phyloP scores from a whole-genome alignment of 139 green algal species.

The Auxenochlorella pyrenoidosa region DNA sequence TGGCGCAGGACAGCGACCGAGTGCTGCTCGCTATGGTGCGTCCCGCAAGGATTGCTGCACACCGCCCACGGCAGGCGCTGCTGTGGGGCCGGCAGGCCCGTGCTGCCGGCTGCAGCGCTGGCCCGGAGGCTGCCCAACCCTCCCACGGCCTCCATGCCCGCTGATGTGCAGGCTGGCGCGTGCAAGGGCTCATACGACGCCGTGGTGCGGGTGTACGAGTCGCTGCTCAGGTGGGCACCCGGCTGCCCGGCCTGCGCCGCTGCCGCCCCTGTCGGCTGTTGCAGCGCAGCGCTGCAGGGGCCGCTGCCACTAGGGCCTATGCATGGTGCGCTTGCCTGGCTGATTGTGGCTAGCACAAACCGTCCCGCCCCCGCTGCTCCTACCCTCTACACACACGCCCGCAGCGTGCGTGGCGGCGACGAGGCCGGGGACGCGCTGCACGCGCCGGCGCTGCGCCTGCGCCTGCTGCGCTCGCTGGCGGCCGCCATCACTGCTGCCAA shows the following conservation, averaged over 20 bases:
- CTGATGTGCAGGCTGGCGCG: slow-evolving; percentile 1
- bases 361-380: neutral
- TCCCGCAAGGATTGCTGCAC: no score
- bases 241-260: no score
- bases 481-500: slow-evolving; percentile 9
- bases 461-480: slow-evolving; percentile 44
- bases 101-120: no score
- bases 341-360: no score
- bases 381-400: neutral
- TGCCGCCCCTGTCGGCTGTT: no score
- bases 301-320: no score
- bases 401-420: slow-evolving; percentile 38
- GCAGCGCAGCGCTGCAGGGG: no score
- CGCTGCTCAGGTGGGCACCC: slow-evolving; percentile 27
- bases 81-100: neutral
- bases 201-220: slow-evolving; percentile 44
- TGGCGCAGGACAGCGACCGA: slow-evolving; percentile 4
- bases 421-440: slow-evolving; percentile 45
- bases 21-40: slow-evolving; percentile 30
- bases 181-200: slow-evolving; percentile 44
- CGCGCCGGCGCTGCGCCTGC: slow-evolving; percentile 40
- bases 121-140: no score
- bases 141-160: no score
- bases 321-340: neutral
- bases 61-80: no score